Base-by-base conservation (phyloP, 306 rosid species). In the Cucurbita maxima region DNA sequence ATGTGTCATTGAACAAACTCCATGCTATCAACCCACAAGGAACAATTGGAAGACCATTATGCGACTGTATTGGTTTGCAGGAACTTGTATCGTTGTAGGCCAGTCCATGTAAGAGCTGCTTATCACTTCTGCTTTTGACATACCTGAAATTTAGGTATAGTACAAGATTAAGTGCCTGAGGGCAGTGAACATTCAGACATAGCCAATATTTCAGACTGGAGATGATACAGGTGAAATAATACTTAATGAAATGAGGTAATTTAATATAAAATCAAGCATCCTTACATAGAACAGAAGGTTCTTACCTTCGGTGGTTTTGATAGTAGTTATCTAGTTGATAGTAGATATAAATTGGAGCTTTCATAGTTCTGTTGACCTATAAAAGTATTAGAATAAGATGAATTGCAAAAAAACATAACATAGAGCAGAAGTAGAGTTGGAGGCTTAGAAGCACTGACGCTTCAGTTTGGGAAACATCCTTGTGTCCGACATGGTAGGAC, bases 1-100 rank as follows among this genome's bases (percentile, higher is more conserved):
- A 94, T 3, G 97, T 90, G 76, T 94, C 97, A 67, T 89, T 94
- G 72, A 94, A 94, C 84, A 94, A 56, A 86, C 98, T 94, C 98
- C 98, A 94, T 36, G 98, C 97, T 51, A 89, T 85, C 84, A 94
- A 79, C 60, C 98, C 98, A 78, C 98, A 94, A 40, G 97, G 98
- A 60, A 94, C 95, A 75, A 86, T 38, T 19, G 98, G 95, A 75
- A 79, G 87, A 75, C 80, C 85, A 74, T 83, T 69, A 69, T 78
- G 85, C 47, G 81, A 83, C 81, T 86, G 85, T 73, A 84, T 79
- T 72, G 96, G 98, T 77, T 79, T 77, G 78, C 98, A 94, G 72
- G 95, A 59, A 81, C 90, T 83, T 44, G 88, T 85, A 80, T 75
- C 78, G 30, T 85, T 89, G 94, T 79, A 76, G 63, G 76, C 81